phyloP scores from a whole-genome alignment of 257 asterid species.

The Gentiana dahurica region DNA sequence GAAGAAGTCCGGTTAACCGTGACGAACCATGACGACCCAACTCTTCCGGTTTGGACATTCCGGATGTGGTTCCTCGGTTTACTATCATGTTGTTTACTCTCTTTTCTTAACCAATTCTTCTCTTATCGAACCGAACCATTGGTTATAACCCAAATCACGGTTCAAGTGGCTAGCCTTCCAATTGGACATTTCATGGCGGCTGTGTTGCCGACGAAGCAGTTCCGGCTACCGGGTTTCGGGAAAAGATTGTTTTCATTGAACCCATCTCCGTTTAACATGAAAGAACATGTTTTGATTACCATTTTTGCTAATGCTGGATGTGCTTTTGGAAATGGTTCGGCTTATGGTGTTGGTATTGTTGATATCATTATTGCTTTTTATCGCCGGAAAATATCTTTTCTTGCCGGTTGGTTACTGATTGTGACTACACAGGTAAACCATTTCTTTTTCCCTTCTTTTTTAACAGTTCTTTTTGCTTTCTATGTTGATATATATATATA shows the following conservation, averaged over 20 bases:
- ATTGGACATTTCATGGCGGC: conserved; percentile 72
- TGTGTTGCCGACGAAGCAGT: conserved; percentile 30
- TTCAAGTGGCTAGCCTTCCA: conserved; percentile 65
- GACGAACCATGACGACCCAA: conserved; percentile 63
- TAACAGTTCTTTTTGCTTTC: no score
- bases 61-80: conserved; percentile 89
- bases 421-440: conserved; percentile 68
- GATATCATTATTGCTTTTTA: conserved; percentile 65
- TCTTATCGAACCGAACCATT: conserved; percentile 74
- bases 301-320: conserved; percentile 87
- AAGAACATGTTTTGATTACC: conserved; percentile 81
- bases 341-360: conserved; percentile 75
- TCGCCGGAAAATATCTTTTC: conserved; percentile 54
- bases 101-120: conserved; percentile 80
- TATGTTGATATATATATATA: no score
- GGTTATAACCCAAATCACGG: conserved; percentile 66
- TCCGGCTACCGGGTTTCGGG: conserved; percentile 54
- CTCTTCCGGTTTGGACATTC: conserved; percentile 87
- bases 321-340: conserved; percentile 77
- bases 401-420: conserved; percentile 84
- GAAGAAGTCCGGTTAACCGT: conserved; percentile 88
- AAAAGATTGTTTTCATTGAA: conserved; percentile 40
- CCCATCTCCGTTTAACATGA: conserved; percentile 90
- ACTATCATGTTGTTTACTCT: conserved; percentile 52
- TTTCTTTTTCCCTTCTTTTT: background rate